phyloP scores from a whole-genome alignment of 2,329 filamentous ascomycete genomes.

The Fonsecaea multimorphosa region DNA sequence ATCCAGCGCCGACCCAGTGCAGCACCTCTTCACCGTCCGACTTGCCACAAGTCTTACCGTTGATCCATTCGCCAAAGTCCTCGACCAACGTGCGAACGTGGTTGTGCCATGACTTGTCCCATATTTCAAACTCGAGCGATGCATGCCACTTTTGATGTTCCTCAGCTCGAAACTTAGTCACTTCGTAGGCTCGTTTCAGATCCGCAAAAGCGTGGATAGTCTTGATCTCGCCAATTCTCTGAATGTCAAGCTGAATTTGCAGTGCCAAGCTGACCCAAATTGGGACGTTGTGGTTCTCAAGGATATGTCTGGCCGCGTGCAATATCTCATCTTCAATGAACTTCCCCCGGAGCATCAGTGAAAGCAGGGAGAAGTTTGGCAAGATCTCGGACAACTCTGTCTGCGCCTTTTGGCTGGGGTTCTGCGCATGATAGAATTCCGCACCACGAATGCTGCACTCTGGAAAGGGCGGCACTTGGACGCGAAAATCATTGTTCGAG shows the following conservation, averaged over 20 bases:
- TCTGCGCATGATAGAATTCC: conserved; percentile 5
- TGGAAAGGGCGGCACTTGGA: conserved; percentile 1
- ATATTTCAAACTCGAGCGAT: neutral
- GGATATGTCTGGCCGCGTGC: conserved; percentile 11
- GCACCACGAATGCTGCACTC: neutral
- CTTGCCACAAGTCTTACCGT: conserved; percentile 4
- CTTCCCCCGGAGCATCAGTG: neutral
- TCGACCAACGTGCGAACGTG: neutral
- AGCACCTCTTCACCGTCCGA: neutral
- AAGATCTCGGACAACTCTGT: conserved; percentile 6
- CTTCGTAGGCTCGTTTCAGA: neutral
- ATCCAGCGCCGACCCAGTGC: neutral
- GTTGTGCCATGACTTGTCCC: neutral
- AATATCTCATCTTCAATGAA: conserved; percentile 20
- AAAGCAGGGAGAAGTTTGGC: conserved; percentile 7
- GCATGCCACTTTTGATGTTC: neutral
- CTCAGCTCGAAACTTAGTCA: conserved; percentile 5
- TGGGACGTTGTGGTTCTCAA: conserved; percentile 7
- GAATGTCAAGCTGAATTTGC: conserved; percentile 15
- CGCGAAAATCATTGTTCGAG: conserved; percentile 11
- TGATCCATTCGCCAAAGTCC: conserved; percentile 9
- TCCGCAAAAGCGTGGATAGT: conserved; percentile 5
- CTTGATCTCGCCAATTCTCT: neutral
- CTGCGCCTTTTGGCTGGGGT: conserved; percentile 6
- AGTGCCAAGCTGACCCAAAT: conserved; percentile 17